Conservation (phyloP, 73 alveolate genomes). For the Tetrahymena borealis region DNA sequence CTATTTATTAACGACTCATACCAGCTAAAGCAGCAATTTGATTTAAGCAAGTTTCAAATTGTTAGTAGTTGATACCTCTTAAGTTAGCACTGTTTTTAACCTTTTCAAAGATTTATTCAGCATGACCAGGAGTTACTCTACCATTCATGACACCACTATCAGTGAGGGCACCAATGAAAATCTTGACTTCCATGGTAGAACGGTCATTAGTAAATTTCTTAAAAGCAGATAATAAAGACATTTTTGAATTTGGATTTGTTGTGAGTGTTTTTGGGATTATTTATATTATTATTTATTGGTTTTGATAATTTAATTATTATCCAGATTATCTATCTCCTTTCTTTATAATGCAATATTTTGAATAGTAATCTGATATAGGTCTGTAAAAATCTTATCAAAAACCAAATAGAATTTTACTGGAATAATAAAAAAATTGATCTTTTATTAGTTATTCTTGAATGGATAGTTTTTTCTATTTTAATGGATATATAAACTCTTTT, state of each 20-base stretch:
- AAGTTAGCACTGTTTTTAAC: not conserved
- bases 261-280: constrained; percentile 20
- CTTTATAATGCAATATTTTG: not conserved
- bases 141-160: not conserved
- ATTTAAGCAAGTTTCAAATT: not conserved
- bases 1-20: not conserved
- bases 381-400: not conserved
- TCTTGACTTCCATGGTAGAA: not conserved
- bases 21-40: not conserved
- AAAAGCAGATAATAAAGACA: not conserved
- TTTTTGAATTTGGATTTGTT: constrained; percentile 38
- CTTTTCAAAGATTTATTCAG: not conserved
- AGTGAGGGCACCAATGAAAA: not conserved
- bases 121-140: not conserved
- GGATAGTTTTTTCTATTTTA: not conserved
- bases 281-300: not conserved
- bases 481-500: too few species aligned
- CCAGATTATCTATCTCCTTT: not conserved
- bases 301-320: not conserved
- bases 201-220: not conserved
- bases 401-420: not conserved
- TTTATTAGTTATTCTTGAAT: not conserved
- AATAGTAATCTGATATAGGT: not conserved
- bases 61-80: not conserved
- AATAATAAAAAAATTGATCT: not conserved